phyloP scores from a whole-genome alignment of 2,329 filamentous ascomycete species.

The Helotiales sp. region DNA sequence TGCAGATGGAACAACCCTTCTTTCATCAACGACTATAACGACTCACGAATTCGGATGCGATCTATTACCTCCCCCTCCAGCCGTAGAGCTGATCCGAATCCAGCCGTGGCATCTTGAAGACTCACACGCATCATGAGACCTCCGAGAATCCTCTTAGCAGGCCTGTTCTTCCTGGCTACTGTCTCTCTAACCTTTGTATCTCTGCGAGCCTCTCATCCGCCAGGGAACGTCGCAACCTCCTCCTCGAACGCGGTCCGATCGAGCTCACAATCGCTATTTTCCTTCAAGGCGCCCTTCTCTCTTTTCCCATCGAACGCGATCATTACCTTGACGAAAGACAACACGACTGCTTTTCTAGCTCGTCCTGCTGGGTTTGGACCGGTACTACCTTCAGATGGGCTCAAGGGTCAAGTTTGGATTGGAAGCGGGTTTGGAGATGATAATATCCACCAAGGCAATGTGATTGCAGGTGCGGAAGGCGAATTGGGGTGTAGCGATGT shows the following conservation, averaged over 20 bases:
- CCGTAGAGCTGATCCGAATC: conserved; percentile 31
- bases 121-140: conserved; percentile 34
- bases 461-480: conserved; percentile 60
- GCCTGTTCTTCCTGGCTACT: conserved; percentile 32
- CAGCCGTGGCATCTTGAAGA: conserved; percentile 22
- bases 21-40: not conserved
- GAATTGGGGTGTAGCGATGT: conserved; percentile 96
- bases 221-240: conserved; percentile 22
- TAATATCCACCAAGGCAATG: conserved; percentile 56
- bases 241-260: conserved; percentile 31
- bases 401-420: conserved; percentile 91
- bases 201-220: conserved; percentile 29
- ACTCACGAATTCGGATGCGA: conserved; percentile 24
- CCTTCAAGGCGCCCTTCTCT: conserved; percentile 75
- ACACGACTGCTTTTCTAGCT: conserved; percentile 94
- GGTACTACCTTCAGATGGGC: conserved; percentile 67
- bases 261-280: conserved; percentile 60
- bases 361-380: conserved; percentile 93
- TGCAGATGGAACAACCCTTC: not conserved
- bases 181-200: conserved; percentile 34
- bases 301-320: conserved; percentile 94
- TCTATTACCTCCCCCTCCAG: conserved; percentile 18
- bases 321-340: conserved; percentile 95
- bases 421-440: conserved; percentile 90
- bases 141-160: conserved; percentile 35